Base-by-base conservation (phyloP, 2,329 filamentous ascomycete genomes). In the Sporothrix inflata region DNA sequence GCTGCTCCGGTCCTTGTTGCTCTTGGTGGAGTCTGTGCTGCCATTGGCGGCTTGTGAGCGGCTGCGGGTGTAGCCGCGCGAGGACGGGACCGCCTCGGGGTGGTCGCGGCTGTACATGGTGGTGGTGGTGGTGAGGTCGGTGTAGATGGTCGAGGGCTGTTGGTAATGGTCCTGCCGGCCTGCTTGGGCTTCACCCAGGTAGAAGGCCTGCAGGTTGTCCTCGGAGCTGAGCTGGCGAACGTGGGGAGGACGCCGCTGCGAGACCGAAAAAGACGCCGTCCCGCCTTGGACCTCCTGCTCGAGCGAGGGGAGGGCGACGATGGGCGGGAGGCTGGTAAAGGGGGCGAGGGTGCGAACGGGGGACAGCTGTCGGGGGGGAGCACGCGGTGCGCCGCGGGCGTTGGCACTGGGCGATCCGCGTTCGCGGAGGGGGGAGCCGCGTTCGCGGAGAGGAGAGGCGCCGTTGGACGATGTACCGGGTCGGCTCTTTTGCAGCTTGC, bases 11-110 rank as follows among this genome's bases (percentile, higher is more conserved):
- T 72, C 71, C 40, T 81, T 78, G 61, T 77, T 76, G 45, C 79
- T 80, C 53, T 79, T 80, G 8, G 79, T 81, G 6, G 82, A 83
- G 70, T 86, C 85, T 24, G 79, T 77, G 76, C 84, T 85, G 47
- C 82, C 81, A 74, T 84, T 86, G n/a, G 80, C 78, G 4, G 81
- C 79, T 51, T 82, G 81, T 14, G 85, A 85, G 19, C 84, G 83
- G 76, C 82, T 83, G 74, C 85, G 81, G 19, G 83, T 82, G 78
- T 87, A 84, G 11, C 81, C 81, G 74, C 79, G 79, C 19, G 70
- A 55, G 57, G 76, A 55, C 67, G 75, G 71, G 45, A 63, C 57
- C 3, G 69, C 49, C 60, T 78, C 76, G 63, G 77, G 79, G 27
- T 67, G 49, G 74, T 80, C 79, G 21, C 77, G 78, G 40, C 79